Base-by-base conservation (phyloP, 345 rosid genomes). In the Boechera divaricarpa region DNA sequence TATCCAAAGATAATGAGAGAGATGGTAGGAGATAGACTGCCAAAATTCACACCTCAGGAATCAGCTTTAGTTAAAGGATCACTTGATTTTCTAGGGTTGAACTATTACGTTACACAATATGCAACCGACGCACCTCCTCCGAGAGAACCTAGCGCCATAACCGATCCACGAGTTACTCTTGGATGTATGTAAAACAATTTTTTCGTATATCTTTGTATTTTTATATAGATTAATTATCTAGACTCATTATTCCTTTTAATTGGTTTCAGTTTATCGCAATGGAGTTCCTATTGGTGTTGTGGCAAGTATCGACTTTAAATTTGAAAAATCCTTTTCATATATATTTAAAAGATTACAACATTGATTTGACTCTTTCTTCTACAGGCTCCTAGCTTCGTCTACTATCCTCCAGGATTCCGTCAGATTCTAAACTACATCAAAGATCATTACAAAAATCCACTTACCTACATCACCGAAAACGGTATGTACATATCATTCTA, bases 51-150 rank as follows among this genome's bases (percentile, higher is more conserved):
- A 26, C 39, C 51, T 21, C 12, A 2, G 2, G 52, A 80, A 39
- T 77, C 80, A 4, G 67, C 39, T 11, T 36, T 80, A 29, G 52
- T 76, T 5, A 80, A 55, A 53, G 83, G 74, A 47, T 76, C 83
- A n/a, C 61, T 80, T 36, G 83, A 80, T 66, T 80, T 76, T 53
- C 60, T 80, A 8, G 80, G 83, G 15, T 36, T 80, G n/a, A 80
- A 80, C 63, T 76, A 80, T 45, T 80, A 76, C 44, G 33, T 67
- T 56, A 76, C 80, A 39, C 67, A 61, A 58, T 80, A 76, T 71
- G 74, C 83, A 13, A 59, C 55, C 13, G 41, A 75, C 28, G 21
- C 69, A 26, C 64, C 73, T 36, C 48, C 72, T 64, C 3, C 80
- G 4, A 35, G 62, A 59, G 29, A 24, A 24, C 69, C 41, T 21